These are phyloP conservation scores for Candolleomyces efflorescens DNA, from an alignment of 768 basidiomycete species.

Conservation along the genomic window DNA sequence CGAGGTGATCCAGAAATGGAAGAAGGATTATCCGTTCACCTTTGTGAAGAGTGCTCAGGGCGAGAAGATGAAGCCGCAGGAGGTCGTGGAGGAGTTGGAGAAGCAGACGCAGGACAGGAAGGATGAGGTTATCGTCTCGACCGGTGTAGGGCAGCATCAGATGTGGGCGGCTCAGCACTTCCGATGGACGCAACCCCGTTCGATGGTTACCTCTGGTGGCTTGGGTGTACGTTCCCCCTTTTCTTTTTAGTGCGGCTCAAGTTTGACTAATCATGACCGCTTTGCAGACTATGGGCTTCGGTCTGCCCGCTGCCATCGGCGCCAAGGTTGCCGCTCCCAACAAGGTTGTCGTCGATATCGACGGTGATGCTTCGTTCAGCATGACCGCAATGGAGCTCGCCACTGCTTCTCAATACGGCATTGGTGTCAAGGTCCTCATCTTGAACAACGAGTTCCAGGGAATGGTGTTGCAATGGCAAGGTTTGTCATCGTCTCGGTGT, in stretches of 20 bases:
- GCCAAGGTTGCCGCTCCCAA: constrained; percentile 95
- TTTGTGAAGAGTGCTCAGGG: constrained; percentile 64
- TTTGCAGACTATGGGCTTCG: constrained; percentile 93
- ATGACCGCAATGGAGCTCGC: constrained; percentile 99
- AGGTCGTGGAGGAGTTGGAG: constrained; percentile 92
- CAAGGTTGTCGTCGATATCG: constrained; percentile 93
- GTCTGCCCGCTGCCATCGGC: constrained; percentile 90
- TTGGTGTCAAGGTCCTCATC: constrained; percentile 92
- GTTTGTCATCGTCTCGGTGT: constrained; percentile 33
- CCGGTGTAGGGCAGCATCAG: constrained; percentile 98
- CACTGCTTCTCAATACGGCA: constrained; percentile 86
- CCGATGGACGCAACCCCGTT: constrained; percentile 83
- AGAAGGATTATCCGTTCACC: constrained; percentile 85
- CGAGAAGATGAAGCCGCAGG: constrained; percentile 88
- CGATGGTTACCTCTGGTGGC: constrained; percentile 92
- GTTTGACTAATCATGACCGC: constrained; percentile 2
- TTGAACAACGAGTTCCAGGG: constrained; percentile 98
- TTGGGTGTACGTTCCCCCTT: constrained; percentile 65
- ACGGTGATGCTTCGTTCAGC: constrained; percentile 97
- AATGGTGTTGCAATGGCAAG: constrained; percentile 99
- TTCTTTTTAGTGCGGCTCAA: neutral
- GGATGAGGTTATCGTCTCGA: constrained; percentile 82
- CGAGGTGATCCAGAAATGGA: constrained; percentile 78
- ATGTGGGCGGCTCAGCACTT: constrained; percentile 99
- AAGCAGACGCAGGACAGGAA: constrained; percentile 73